These are phyloP conservation scores for Chlorella sp. DNA, from an alignment of 139 green algal genomes.

Conservation along the genomic window DNA sequence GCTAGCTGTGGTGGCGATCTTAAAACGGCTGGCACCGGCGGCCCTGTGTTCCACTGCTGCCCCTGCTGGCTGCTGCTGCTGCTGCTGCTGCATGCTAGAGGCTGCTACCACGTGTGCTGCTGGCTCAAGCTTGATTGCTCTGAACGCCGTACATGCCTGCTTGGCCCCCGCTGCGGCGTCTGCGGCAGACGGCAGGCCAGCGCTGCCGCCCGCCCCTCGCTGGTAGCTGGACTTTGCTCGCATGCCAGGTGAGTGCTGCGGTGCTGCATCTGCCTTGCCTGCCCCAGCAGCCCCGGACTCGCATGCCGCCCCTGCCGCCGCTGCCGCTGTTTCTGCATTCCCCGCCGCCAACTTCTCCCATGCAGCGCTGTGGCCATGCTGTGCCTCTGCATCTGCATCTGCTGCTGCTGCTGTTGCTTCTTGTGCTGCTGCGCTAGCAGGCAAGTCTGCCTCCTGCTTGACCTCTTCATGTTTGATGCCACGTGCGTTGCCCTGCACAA, in stretches of 20 bases:
- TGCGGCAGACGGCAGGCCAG: background rate
- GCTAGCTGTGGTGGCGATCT: background rate
- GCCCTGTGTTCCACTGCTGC: background rate
- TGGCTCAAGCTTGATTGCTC: background rate
- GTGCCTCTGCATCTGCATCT: background rate
- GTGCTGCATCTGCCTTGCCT: background rate
- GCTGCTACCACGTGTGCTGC: background rate
- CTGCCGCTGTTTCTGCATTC: background rate
- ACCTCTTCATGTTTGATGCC: background rate
- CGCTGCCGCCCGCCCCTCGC: conserved; percentile 4
- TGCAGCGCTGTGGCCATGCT: background rate
- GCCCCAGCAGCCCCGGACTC: background rate
- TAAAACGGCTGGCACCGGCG: background rate
- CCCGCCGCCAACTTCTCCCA: background rate
- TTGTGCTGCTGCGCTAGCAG: background rate
- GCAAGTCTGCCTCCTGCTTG: no score
- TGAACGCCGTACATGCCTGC: background rate
- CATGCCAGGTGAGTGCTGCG: background rate
- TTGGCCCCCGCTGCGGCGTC: background rate
- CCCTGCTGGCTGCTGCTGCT: background rate
- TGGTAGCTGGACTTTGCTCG: background rate
- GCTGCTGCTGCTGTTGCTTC: background rate
- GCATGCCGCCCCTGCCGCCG: background rate
- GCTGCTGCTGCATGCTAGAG: background rate
- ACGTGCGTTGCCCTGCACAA: background rate